Base-by-base conservation (phyloP, 2,329 filamentous ascomycete genomes). In the Nemania bipapillata region DNA sequence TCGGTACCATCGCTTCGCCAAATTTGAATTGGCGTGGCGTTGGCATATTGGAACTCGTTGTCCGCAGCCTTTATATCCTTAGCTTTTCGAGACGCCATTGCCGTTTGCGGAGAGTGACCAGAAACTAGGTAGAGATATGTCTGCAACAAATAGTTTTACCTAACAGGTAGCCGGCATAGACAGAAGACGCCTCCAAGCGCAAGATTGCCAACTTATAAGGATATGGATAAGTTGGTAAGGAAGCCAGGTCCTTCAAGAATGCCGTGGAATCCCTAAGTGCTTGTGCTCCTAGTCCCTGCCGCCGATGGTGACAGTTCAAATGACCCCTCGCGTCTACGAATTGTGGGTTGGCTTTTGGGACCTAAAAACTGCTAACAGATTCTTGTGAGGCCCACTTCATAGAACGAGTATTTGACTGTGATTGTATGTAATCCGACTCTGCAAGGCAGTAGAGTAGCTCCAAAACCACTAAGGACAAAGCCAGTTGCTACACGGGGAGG, bases 1-100 rank as follows among this genome's bases (percentile, higher is more conserved):
- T 65, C 65, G 20, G 69, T 66, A 28, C 70, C 70, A 58, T 72
- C 70, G 26, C 69, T 72, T 28, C 70, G 68, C 57, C 52, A 63
- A 26, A 70, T n/a, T 20, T 57, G 62, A 24, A 70, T 32, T 1
- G 65, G 24, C 3, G 26, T 66, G 17, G 68, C 63, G 53, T 59
- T 57, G 17, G 61, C 45, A 47, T 24, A 65, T 22, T 65, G 57
- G 30, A 42, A 53, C n/a, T 71, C 69, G 8, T 15, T 68, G 5
- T 71, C 69, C 15, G 63, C 11, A 5, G 20, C 47, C 61, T 71
- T 71, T 3, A 59, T 4, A 4, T 71, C 69, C 30, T 59, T 69
- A 4, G 66, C 5, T 49, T 69, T 71, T 53, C 66, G 60, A 50
- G 63, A 62, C 37, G 69, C 55, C 69, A 71, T 71, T n/a, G 37